These are phyloP conservation scores for Helminthosporium solani DNA, from an alignment of 2,329 filamentous ascomycete genomes.

Conservation along the genomic window DNA sequence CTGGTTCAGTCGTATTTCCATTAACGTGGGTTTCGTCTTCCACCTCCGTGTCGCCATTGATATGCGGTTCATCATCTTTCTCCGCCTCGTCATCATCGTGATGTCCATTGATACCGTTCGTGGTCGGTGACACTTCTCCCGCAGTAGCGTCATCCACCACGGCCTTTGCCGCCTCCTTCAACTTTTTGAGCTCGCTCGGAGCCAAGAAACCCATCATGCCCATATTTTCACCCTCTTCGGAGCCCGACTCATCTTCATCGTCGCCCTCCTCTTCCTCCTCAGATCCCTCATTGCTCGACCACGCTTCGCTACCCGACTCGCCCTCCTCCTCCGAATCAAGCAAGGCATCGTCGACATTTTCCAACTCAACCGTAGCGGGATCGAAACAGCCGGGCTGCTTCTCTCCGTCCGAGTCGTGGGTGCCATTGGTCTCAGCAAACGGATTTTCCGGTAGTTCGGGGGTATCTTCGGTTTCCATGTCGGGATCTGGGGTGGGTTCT, in stretches of 20 bases:
- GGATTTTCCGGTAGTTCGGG: conserved; percentile 13
- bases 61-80: conserved; percentile 43
- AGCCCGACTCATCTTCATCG: conserved; percentile 34
- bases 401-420: conserved; percentile 18
- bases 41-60: conserved; percentile 14
- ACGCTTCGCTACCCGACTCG: conserved; percentile 38
- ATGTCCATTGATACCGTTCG: conserved; percentile 25
- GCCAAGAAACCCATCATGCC: conserved; percentile 40
- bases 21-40: conserved; percentile 16
- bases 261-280: conserved; percentile 25
- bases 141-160: conserved; percentile 37
- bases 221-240: conserved; percentile 34
- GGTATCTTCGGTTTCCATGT: conserved; percentile 26
- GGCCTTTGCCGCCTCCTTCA: conserved; percentile 35
- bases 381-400: conserved; percentile 30
- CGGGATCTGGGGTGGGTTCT: conserved; percentile 32
- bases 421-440: conserved; percentile 23
- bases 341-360: conserved; percentile 44
- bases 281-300: conserved; percentile 42
- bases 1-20: conserved; percentile 8
- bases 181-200: conserved; percentile 35
- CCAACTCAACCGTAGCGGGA: conserved; percentile 40
- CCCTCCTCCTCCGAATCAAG: conserved; percentile 39
- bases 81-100: conserved; percentile 46
- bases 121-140: conserved; percentile 33